A percentile compares a stretch with the other conserved stretches of the same genome.
Evolutionary conservation across 2,329 filamentous ascomycete species (phyloP).

Genomic region (Colletotrichum melonis): DNA sequence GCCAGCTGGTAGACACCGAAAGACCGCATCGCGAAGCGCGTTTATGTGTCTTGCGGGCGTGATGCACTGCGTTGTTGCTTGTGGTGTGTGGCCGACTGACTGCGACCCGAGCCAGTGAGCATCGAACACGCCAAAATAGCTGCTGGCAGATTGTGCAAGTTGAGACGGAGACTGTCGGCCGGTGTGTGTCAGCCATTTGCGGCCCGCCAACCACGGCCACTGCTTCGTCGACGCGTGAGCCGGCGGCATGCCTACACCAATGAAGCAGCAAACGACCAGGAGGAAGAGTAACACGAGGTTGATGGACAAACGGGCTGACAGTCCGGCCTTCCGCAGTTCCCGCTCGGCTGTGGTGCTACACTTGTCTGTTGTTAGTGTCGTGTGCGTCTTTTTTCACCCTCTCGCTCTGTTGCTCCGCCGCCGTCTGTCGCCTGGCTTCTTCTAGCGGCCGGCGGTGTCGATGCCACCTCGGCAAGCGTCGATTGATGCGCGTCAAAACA

Average conservation of each 20-base stretch:
- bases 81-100: constrained; percentile 12
- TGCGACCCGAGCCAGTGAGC: constrained; percentile 10
- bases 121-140: constrained; percentile 21
- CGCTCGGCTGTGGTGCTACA: constrained; percentile 1
- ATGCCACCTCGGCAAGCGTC: not conserved
- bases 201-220: constrained; percentile 1
- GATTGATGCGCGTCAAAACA: constrained; percentile 24
- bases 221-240: constrained; percentile 10
- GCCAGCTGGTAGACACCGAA: constrained; percentile 5
- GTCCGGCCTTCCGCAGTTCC: constrained; percentile 23
- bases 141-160: constrained; percentile 10
- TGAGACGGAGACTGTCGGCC: constrained; percentile 5
- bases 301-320: constrained; percentile 5
- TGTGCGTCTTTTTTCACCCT: not conserved
- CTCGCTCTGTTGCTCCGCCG: not conserved
- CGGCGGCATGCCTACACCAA: not conserved
- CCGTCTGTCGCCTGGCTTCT: not conserved
- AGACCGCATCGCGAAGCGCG: constrained; percentile 20
- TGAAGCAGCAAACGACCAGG: constrained; percentile 17
- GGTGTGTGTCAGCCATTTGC: constrained; percentile 23
- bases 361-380: not conserved
- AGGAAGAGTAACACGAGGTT: constrained; percentile 6
- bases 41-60: constrained; percentile 1
- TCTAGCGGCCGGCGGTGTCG: not conserved
- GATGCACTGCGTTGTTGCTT: constrained; percentile 4